phyloP scores from a whole-genome alignment of 345 rosid species.

The Excoecaria agallocha region DNA sequence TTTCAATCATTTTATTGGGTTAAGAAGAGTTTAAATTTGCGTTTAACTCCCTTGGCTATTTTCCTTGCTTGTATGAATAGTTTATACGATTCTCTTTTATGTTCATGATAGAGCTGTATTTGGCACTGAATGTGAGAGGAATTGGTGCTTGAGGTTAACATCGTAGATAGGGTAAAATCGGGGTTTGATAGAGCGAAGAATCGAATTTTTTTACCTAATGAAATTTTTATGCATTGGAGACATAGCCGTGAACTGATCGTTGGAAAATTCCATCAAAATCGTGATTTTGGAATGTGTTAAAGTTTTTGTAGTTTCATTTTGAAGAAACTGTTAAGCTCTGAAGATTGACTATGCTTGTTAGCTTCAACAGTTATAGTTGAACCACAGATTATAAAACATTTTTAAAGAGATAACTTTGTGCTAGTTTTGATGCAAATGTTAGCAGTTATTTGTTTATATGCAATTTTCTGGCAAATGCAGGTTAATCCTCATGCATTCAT shows the following conservation, averaged over 20 bases:
- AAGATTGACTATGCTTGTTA: too few species aligned
- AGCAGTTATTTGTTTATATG: too few species aligned
- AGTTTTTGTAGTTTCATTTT: too few species aligned
- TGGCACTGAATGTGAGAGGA: neutral
- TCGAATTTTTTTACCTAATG: too few species aligned
- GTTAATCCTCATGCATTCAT: too few species aligned
- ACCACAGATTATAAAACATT: too few species aligned
- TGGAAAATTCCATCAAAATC: neutral
- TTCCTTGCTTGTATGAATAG: too few species aligned
- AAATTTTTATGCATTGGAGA: neutral
- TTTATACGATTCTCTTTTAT: neutral
- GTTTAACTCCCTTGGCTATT: neutral
- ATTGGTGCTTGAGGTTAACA: neutral
- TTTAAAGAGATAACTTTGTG: too few species aligned
- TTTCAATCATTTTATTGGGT: neutral
- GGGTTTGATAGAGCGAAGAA: neutral
- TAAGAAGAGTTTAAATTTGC: neutral
- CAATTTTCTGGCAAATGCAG: too few species aligned
- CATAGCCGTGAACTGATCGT: neutral
- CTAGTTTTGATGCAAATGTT: too few species aligned
- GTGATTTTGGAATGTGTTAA: neutral
- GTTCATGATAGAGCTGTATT: neutral
- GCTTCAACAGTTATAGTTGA: too few species aligned
- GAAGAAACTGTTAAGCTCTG: too few species aligned
- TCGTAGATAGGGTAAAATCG: neutral